Percentiles rank a stretch among this genome's conserved stretches.
Conservation (phyloP, 352 stramenopile genomes). For the Phytophthora capsici region DNA sequence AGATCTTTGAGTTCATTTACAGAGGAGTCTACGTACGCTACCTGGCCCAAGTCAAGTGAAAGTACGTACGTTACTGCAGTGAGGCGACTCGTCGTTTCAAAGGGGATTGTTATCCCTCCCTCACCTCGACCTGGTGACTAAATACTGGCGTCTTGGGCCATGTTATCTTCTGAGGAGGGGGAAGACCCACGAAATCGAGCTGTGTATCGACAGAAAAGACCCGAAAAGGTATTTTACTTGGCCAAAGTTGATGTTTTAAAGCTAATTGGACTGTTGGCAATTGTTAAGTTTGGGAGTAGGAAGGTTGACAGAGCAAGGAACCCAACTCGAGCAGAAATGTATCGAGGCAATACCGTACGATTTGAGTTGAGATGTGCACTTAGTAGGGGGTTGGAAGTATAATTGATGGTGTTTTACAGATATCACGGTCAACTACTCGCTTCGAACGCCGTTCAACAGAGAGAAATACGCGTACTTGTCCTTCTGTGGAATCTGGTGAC, state of each 20-base stretch:
- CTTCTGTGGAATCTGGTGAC: conserved; percentile 7
- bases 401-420: too few species aligned
- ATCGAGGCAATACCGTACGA: conserved; percentile 16
- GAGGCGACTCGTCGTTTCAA: conserved; percentile 38
- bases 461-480: not conserved
- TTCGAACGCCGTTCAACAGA: not conserved
- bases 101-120: not conserved
- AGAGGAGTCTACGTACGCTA: conserved; percentile 61
- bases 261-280: not conserved
- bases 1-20: conserved; percentile 71
- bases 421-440: too few species aligned
- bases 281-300: not conserved
- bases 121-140: conserved; percentile 1
- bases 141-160: conserved; percentile 18
- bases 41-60: conserved; percentile 23
- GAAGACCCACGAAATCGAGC: not conserved
- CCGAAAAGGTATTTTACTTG: conserved; percentile 5
- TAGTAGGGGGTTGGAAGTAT: not conserved
- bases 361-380: too few species aligned
- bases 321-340: not conserved
- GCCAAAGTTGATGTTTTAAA: not conserved
- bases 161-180: conserved; percentile 8
- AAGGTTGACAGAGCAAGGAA: conserved; percentile 9
- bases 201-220: not conserved
- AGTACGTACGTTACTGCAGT: conserved; percentile 25